Evolutionary conservation across 2,329 filamentous ascomycete genomes (phyloP).

Genomic region (Rasamsonia emersonii): DNA sequence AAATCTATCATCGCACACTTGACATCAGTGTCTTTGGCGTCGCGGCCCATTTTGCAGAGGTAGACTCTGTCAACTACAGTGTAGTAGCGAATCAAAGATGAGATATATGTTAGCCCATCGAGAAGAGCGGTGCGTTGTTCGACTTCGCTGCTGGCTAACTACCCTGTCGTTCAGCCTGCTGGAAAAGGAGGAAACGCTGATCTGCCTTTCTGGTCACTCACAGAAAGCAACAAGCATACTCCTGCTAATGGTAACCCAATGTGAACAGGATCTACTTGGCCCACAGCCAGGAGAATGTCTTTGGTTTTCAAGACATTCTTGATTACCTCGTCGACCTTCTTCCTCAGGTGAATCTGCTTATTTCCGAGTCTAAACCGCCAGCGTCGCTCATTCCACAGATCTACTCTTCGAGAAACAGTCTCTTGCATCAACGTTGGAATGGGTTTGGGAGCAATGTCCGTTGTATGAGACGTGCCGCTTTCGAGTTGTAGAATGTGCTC

Average conservation of each 20-base stretch:
- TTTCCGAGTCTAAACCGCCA: constrained; percentile 2
- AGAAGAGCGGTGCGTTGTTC: background rate
- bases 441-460: background rate
- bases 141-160: background rate
- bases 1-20: background rate
- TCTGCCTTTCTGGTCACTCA: too few species aligned
- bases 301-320: background rate
- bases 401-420: background rate
- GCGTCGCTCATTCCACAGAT: background rate
- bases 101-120: constrained; percentile 1
- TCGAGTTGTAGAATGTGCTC: background rate
- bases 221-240: constrained; percentile 1
- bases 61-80: background rate
- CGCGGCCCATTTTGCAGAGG: background rate
- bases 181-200: too few species aligned
- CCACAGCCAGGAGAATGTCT: background rate
- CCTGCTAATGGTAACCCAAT: constrained; percentile 1
- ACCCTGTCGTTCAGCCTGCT: too few species aligned
- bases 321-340: background rate
- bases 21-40: background rate
- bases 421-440: background rate
- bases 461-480: background rate
- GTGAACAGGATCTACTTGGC: background rate
- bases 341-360: background rate
- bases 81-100: background rate